Percentiles rank a stretch among this genome's conserved stretches.
phyloP scores from a whole-genome alignment of 2,329 filamentous ascomycete genomes.

The Spiromastix sp. region DNA sequence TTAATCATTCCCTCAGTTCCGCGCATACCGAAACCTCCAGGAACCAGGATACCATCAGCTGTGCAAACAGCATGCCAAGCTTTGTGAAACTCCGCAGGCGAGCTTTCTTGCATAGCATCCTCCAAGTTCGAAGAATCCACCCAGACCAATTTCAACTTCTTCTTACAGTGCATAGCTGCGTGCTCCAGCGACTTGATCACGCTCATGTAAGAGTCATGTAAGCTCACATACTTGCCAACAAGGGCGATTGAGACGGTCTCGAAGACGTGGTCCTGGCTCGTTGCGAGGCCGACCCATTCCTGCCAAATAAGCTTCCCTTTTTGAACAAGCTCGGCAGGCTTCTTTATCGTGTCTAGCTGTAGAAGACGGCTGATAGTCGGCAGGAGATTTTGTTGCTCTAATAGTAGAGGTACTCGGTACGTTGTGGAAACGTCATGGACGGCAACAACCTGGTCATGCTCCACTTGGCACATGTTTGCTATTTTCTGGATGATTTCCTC shows the following conservation, averaged over 20 bases:
- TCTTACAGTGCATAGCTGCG: slow-evolving; percentile 72
- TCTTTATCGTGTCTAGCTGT: slow-evolving; percentile 48
- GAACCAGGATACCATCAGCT: slow-evolving; percentile 46
- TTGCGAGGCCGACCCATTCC: slow-evolving; percentile 64
- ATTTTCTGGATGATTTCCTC: slow-evolving; percentile 73
- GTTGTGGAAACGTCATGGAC: slow-evolving; percentile 83
- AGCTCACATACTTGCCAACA: slow-evolving; percentile 82
- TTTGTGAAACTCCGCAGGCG: slow-evolving; percentile 68
- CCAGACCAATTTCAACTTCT: slow-evolving; percentile 70
- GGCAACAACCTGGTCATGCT: slow-evolving; percentile 70
- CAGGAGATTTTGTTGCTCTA: slow-evolving; percentile 70
- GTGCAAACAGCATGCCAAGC: slow-evolving; percentile 73
- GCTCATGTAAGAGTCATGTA: slow-evolving; percentile 77
- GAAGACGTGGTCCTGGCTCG: slow-evolving; percentile 53
- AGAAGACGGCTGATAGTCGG: slow-evolving; percentile 56
- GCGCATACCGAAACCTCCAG: slow-evolving; percentile 70
- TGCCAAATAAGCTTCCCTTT: slow-evolving; percentile 64
- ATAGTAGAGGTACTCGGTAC: slow-evolving; percentile 90
- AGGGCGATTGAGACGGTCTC: slow-evolving; percentile 71
- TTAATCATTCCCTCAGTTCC: slow-evolving; percentile 86
- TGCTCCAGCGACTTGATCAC: slow-evolving; percentile 85
- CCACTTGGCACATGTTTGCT: slow-evolving; percentile 78
- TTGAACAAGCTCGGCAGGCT: slow-evolving; percentile 44
- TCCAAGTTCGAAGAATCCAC: slow-evolving; percentile 83
- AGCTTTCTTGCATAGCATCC: slow-evolving; percentile 45